Conservation (phyloP, 2,329 filamentous ascomycete species). For the Nakataea oryzae region DNA sequence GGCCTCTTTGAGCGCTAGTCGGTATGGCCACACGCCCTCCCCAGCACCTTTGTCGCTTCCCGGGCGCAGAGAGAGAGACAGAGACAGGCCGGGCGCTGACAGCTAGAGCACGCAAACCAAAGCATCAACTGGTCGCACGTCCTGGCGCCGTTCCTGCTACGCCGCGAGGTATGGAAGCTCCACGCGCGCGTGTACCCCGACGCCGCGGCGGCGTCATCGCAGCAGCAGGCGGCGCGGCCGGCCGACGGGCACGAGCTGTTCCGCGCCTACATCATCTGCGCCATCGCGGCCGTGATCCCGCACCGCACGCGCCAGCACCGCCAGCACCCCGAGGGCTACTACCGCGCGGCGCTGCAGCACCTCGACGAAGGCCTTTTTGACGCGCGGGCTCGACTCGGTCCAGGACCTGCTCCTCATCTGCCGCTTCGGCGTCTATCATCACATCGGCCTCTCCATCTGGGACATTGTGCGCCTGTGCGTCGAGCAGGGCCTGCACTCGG, state of each 20-base stretch:
- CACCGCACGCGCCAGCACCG: slow-evolving; percentile 18
- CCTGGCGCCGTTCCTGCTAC: slow-evolving; percentile 16
- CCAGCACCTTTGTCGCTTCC: background rate
- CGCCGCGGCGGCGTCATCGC: no score
- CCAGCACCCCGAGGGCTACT: slow-evolving; percentile 29
- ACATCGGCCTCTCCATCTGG: slow-evolving; percentile 18
- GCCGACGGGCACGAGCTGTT: slow-evolving; percentile 19
- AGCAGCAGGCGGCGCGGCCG: background rate
- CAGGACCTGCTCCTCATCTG: slow-evolving; percentile 28
- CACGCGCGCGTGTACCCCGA: slow-evolving; percentile 11
- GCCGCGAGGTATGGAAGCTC: slow-evolving; percentile 12
- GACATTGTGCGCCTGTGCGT: slow-evolving; percentile 25
- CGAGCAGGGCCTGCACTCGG: slow-evolving; percentile 22
- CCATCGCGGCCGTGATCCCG: slow-evolving; percentile 21
- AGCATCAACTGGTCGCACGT: slow-evolving; percentile 13
- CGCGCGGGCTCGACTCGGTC: slow-evolving; percentile 21
- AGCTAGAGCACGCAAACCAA: background rate
- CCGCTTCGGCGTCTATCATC: slow-evolving; percentile 30
- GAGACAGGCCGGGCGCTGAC: no score
- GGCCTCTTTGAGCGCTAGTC: slow-evolving; percentile 10
- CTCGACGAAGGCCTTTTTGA: slow-evolving; percentile 18
- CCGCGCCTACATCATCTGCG: slow-evolving; percentile 14
- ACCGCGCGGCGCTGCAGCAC: slow-evolving; percentile 22
- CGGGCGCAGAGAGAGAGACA: no score
- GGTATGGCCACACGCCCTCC: background rate